phyloP scores from a whole-genome alignment of 495 filamentous ascomycete genomes.

The Oidiodendron maius region DNA sequence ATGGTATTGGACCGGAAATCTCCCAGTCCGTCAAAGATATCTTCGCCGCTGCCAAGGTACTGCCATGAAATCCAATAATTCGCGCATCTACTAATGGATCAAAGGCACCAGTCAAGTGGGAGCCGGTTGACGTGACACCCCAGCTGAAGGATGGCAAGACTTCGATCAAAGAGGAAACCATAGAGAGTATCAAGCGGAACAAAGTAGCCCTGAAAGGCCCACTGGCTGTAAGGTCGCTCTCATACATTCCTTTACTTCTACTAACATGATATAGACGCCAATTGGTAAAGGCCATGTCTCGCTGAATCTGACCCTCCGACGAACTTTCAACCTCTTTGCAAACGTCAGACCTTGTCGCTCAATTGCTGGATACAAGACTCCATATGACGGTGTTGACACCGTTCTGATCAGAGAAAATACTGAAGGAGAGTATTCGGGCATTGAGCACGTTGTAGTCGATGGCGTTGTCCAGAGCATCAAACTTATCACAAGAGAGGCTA shows the following conservation, averaged over 20 bases:
- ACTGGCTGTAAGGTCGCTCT: constrained; percentile 88
- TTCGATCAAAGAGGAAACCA: constrained; percentile 83
- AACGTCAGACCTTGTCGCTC: constrained; percentile 97
- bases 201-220: constrained; percentile 96
- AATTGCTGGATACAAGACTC: constrained; percentile 94
- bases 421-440: constrained; percentile 98
- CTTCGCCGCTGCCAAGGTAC: constrained; percentile 88
- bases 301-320: constrained; percentile 94
- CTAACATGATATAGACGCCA: constrained; percentile 60
- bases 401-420: constrained; percentile 99
- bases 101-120: constrained; percentile 91
- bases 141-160: constrained; percentile 89
- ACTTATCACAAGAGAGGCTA: constrained; percentile 90
- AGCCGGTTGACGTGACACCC: constrained; percentile 92
- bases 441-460: constrained; percentile 97
- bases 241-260: constrained; percentile 9
- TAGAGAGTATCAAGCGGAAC: constrained; percentile 84
- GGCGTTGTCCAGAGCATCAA: constrained; percentile 99
- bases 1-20: constrained; percentile 97
- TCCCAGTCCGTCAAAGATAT: constrained; percentile 97
- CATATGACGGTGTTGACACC: constrained; percentile 96
- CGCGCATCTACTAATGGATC: constrained; percentile 17
- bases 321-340: constrained; percentile 99
- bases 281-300: constrained; percentile 99
- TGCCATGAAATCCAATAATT: too few relatives aligned